Conservation (phyloP, 2,329 filamentous ascomycete species). For the Dactylellina cionopaga region DNA sequence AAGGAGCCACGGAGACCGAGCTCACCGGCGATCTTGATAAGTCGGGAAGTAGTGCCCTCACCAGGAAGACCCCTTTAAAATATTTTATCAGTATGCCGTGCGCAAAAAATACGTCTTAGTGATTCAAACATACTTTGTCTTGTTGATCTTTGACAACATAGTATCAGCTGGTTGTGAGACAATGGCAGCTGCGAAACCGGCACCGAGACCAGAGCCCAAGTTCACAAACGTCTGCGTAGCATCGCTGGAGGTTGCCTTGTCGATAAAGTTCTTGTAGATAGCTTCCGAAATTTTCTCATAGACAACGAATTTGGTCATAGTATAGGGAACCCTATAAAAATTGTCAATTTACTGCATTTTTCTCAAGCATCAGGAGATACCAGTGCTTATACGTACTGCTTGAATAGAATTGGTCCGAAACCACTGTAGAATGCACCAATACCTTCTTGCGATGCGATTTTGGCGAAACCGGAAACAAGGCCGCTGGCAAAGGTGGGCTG, state of each 20-base stretch:
- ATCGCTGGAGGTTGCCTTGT: conserved; percentile 76
- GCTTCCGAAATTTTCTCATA: conserved; percentile 87
- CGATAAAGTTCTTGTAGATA: conserved; percentile 72
- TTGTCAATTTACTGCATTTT: conserved; percentile 20
- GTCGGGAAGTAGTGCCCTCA: conserved; percentile 80
- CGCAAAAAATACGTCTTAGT: not conserved
- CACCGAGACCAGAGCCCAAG: conserved; percentile 84
- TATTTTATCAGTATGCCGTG: conserved; percentile 29
- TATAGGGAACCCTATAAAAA: conserved; percentile 78
- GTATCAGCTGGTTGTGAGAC: conserved; percentile 91
- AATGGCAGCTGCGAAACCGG: conserved; percentile 85
- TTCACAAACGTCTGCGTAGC: conserved; percentile 81
- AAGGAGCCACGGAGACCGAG: conserved; percentile 82
- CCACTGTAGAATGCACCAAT: conserved; percentile 87
- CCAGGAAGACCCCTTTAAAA: conserved; percentile 72
- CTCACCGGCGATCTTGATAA: conserved; percentile 89
- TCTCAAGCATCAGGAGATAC: not conserved
- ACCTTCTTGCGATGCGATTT: conserved; percentile 85
- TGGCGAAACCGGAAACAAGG: conserved; percentile 79
- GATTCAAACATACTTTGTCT: conserved; percentile 70
- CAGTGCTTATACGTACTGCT: conserved; percentile 70
- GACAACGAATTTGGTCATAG: conserved; percentile 94
- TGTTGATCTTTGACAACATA: conserved; percentile 96
- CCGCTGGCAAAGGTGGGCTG: conserved; percentile 85
- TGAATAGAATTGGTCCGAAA: conserved; percentile 87